Base-by-base conservation (phyloP, 805 yeast species). In the Saturnispora quitensis region DNA sequence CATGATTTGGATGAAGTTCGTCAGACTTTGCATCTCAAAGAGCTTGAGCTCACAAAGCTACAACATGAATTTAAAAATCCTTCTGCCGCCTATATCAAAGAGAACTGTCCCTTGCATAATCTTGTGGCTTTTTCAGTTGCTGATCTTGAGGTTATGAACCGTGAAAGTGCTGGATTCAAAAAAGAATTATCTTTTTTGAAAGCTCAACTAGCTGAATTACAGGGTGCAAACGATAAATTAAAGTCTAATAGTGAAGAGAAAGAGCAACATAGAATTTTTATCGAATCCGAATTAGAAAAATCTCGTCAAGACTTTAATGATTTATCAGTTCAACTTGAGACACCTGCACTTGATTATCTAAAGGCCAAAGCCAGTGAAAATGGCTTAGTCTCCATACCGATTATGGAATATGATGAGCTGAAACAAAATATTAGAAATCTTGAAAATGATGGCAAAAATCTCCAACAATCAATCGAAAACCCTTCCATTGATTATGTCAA, bases 41-140 rank as follows among this genome's bases (percentile, higher is more conserved):
- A 28, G 9, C 15, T 17, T 12, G 51, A 55, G 27, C 36, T 55
- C 6, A 47, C 22, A n/a, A 44, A 28, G 12, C n/a, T 55, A 4
- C 49, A 52, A 28, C 28, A 35, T 2, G 44, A 42, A 44, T 28
- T 50, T 5, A 50, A 53, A 28, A 34, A 40, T 22, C 46, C 56
- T 15, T 22, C 40, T n/a, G 45, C 51, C 5, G 69, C 62, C 2
- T 62, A 61, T 45, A 53, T 70, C 34, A 53, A 53, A 18, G 56
- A 57, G 12, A 65, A 64, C 42, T 68, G 74, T 5, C 28, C 52
- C 6, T 51, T 47, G 12, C 64, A 57, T 50, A 68, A 69, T 5
- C 53, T 62, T 15, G 59, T 58, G 15, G 55, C 64, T 47, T 52
- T 69, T 28, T 62, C 64, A 18, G 28, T 55, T 8, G 40, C 15